Evolutionary conservation across 108 stramenopile genomes (phyloP).

Genomic region (Nitzschia sp.): DNA sequence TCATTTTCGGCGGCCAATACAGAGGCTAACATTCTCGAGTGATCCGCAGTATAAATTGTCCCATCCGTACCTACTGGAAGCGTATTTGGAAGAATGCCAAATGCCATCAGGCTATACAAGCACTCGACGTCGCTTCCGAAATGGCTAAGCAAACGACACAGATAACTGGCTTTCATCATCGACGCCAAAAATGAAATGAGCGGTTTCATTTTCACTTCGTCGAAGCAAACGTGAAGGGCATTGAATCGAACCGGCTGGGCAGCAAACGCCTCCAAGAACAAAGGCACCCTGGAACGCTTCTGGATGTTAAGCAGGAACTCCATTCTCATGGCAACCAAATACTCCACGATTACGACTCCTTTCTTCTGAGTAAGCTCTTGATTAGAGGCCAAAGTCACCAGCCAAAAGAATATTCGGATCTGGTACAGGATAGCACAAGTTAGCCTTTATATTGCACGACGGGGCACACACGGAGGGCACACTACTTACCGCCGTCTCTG

Average conservation of each 20-base stretch:
- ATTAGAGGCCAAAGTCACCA: not conserved
- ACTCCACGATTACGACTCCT: constrained; percentile 4
- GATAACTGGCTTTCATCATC: not conserved
- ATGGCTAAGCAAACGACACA: constrained; percentile 15
- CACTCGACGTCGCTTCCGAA: constrained; percentile 27
- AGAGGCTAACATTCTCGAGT: constrained; percentile 6
- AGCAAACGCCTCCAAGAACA: not conserved
- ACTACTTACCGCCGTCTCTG: not conserved
- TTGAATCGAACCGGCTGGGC: constrained; percentile 4
- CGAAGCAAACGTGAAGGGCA: constrained; percentile 21
- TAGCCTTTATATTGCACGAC: too few relatives aligned
- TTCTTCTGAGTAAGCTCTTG: constrained; percentile 4
- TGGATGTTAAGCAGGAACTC: not conserved
- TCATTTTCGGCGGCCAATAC: not conserved
- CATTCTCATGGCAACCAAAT: not conserved
- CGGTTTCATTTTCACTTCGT: not conserved
- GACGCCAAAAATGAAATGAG: not conserved
- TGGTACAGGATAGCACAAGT: constrained; percentile 1
- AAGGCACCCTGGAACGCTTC: not conserved
- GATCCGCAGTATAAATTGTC: not conserved
- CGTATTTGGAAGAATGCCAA: constrained; percentile 19
- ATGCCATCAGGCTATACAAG: constrained; percentile 23
- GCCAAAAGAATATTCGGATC: not conserved
- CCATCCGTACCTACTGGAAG: constrained; percentile 21
- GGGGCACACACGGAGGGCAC: too few relatives aligned